Evolutionary conservation across 768 basidiomycete genomes (phyloP).

Genomic region (Hygrocybe punicea): DNA sequence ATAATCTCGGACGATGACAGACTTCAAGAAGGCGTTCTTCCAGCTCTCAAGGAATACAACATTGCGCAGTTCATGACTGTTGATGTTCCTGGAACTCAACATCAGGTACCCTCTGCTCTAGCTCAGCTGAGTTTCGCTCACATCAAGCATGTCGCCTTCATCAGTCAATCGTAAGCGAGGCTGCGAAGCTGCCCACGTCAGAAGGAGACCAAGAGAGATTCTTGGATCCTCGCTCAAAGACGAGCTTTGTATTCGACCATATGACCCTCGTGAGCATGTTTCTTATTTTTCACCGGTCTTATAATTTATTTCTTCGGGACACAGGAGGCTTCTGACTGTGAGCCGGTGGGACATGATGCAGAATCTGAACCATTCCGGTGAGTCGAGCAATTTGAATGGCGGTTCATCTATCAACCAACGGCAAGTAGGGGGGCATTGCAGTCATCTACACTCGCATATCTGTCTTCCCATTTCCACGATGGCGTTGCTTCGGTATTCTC

Average conservation of each 20-base stretch:
- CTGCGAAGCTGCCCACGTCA: constrained; percentile 47
- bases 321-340: constrained; percentile 79
- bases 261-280: constrained; percentile 56
- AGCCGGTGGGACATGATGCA: constrained; percentile 55
- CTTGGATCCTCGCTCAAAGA: constrained; percentile 77
- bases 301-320: constrained; percentile 3
- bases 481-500: constrained; percentile 76
- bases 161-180: constrained; percentile 81
- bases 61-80: constrained; percentile 82
- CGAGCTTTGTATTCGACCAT: constrained; percentile 82
- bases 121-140: not conserved
- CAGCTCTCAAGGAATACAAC: constrained; percentile 82
- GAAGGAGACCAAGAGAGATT: constrained; percentile 62
- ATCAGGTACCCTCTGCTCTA: constrained; percentile 54
- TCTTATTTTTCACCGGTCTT: constrained; percentile 5
- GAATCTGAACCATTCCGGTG: constrained; percentile 78
- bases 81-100: constrained; percentile 70
- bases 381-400: constrained; percentile 12
- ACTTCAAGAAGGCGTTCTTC: constrained; percentile 74
- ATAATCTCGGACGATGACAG: constrained; percentile 84
- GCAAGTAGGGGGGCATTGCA: constrained; percentile 64
- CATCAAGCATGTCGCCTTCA: constrained; percentile 2
- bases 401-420: not conserved
- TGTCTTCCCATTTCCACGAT: constrained; percentile 76
- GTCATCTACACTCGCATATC: constrained; percentile 60